Conservation (phyloP, 108 stramenopile species). For the Cyclotella choctawhatcheeana region DNA sequence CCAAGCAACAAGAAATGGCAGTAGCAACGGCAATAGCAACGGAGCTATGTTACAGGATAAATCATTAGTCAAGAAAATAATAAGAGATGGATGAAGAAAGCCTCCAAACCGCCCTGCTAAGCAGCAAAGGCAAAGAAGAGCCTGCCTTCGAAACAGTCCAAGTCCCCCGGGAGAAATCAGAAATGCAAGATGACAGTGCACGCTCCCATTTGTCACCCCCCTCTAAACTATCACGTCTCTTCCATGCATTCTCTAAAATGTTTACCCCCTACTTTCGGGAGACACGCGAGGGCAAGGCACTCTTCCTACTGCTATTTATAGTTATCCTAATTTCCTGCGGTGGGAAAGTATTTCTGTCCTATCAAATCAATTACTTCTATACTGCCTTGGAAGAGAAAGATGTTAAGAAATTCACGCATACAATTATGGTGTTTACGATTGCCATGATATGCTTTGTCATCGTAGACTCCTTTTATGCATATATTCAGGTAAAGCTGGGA, state of each 20-base stretch:
- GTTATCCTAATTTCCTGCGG: conserved; percentile 73
- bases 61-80: too few species aligned
- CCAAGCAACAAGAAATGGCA: too few species aligned
- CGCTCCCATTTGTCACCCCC: neutral
- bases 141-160: too few species aligned
- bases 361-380: conserved; percentile 82
- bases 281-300: conserved; percentile 38
- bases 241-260: conserved; percentile 51
- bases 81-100: conserved; percentile 10
- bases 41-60: too few species aligned
- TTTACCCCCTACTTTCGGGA: conserved; percentile 62
- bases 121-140: neutral
- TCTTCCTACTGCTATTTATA: conserved; percentile 55
- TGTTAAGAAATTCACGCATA: conserved; percentile 55
- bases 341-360: conserved; percentile 76
- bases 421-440: conserved; percentile 54
- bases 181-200: too few species aligned
- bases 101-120: conserved; percentile 5
- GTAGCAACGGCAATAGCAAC: too few species aligned
- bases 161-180: too few species aligned
- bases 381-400: conserved; percentile 69
- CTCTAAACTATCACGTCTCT: conserved; percentile 37
- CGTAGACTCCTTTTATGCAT: conserved; percentile 74
- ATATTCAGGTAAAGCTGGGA: conserved; percentile 42
- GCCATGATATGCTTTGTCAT: conserved; percentile 70